Evolutionary conservation across 2,329 filamentous ascomycete species (phyloP).

Genomic region (Aureobasidium uvarum): DNA sequence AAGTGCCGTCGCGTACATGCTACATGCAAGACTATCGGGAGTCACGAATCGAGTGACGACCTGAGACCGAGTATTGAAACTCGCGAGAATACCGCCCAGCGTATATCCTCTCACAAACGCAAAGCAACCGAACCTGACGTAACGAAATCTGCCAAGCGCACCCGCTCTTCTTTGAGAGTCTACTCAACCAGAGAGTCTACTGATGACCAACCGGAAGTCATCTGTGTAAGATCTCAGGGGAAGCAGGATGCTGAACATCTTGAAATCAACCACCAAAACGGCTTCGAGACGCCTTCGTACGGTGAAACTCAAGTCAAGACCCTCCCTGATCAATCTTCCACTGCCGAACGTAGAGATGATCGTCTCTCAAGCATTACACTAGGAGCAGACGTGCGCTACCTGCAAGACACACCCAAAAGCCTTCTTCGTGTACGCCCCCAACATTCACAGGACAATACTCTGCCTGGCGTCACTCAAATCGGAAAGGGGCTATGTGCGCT

Average conservation of each 20-base stretch:
- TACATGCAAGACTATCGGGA: constrained; percentile 1
- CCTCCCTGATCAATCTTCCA: not conserved
- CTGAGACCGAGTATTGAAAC: not conserved
- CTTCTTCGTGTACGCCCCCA: too few species aligned
- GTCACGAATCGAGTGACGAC: not conserved
- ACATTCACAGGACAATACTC: not conserved
- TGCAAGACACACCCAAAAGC: not conserved
- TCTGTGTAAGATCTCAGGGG: not conserved
- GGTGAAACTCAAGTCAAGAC: not conserved
- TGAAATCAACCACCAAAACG: not conserved
- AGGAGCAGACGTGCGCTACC: not conserved
- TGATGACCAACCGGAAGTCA: not conserved
- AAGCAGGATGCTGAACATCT: not conserved
- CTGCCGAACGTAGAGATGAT: not conserved
- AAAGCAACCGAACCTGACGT: not conserved
- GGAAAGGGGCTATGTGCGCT: not conserved
- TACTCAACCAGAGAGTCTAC: not conserved
- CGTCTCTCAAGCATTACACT: not conserved
- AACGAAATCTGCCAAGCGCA: not conserved
- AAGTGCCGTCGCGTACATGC: constrained; percentile 15
- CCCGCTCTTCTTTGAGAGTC: not conserved
- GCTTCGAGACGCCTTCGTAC: not conserved
- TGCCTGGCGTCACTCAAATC: not conserved
- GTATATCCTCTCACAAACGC: not conserved
- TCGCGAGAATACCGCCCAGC: too few species aligned